These are phyloP conservation scores for Mortierella sp. DNA, from an alignment of 371 early-diverging fungal species.

Conservation along the genomic window DNA sequence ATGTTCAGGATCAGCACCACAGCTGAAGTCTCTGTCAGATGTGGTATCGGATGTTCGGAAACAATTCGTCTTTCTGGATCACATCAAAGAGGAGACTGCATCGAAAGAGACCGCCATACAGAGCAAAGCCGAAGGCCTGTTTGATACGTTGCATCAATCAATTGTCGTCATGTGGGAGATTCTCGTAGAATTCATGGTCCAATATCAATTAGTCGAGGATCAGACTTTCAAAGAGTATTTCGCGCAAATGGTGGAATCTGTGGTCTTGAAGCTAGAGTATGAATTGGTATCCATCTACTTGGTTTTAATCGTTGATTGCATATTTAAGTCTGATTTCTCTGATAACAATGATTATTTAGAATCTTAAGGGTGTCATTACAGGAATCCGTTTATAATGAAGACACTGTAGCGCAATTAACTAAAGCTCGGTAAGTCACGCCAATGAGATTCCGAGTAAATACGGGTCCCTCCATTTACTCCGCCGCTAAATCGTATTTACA, in stretches of 20 bases:
- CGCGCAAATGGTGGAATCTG: conserved; percentile 21
- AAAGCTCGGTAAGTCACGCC: conserved; percentile 18
- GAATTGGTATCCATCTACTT: background rate
- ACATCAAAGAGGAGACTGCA: conserved; percentile 1
- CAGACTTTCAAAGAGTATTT: conserved; percentile 35
- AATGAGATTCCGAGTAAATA: background rate
- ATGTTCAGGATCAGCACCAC: background rate
- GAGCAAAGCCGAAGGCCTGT: conserved; percentile 8
- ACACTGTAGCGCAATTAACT: conserved; percentile 8
- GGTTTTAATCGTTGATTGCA: background rate
- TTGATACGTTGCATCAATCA: conserved; percentile 27
- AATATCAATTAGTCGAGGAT: conserved; percentile 37
- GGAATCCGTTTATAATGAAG: conserved; percentile 23
- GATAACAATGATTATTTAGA: background rate
- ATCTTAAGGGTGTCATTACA: conserved; percentile 12
- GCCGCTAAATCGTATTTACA: background rate
- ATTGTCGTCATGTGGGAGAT: conserved; percentile 40
- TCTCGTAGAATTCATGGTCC: conserved; percentile 31
- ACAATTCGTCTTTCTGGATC: conserved; percentile 5
- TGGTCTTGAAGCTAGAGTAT: conserved; percentile 36
- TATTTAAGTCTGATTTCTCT: background rate
- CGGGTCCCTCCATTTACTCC: background rate
- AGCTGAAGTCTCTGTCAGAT: background rate
- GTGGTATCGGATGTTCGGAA: conserved; percentile 3
- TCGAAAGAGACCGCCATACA: conserved; percentile 6